These are phyloP conservation scores for Trichoderma pleuroti DNA, from an alignment of 2,329 filamentous ascomycete species.

Conservation along the genomic window DNA sequence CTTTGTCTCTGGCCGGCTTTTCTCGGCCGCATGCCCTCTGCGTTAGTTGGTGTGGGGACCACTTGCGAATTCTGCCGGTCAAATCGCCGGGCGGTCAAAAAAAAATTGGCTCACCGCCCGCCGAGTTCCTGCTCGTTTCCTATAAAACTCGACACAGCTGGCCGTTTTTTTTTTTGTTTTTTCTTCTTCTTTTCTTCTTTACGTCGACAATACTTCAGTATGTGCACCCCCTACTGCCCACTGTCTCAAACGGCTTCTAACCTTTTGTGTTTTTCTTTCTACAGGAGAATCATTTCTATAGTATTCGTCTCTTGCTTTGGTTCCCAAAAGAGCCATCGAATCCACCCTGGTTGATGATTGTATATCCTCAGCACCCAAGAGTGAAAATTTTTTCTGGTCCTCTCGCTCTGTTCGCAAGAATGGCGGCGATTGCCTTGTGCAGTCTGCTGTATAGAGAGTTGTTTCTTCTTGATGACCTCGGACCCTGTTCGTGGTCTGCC, in stretches of 20 bases:
- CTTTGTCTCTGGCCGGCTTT: neutral
- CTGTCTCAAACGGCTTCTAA: conserved; percentile 23
- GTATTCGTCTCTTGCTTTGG: conserved; percentile 89
- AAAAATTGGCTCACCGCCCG: conserved; percentile 11
- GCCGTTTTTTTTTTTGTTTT: conserved; percentile 34
- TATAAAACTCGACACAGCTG: conserved; percentile 33
- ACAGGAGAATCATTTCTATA: conserved; percentile 95
- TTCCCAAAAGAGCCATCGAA: conserved; percentile 90
- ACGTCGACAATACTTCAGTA: conserved; percentile 63
- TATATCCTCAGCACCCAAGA: conserved; percentile 85
- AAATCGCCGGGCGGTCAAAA: conserved; percentile 17
- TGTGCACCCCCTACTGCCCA: conserved; percentile 34
- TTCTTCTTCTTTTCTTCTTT: conserved; percentile 52
- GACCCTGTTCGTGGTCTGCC: conserved; percentile 67
- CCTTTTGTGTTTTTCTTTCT: conserved; percentile 4
- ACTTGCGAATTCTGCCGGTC: neutral
- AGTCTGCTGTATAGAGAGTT: conserved; percentile 73
- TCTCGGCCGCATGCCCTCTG: neutral
- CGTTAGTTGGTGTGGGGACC: neutral
- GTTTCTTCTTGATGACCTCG: conserved; percentile 77
- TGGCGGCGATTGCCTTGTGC: conserved; percentile 44
- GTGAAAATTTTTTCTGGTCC: conserved; percentile 64
- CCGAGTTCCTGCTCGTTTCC: neutral
- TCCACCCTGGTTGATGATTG: conserved; percentile 91
- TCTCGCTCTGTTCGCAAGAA: conserved; percentile 61